Percentiles rank a stretch among this genome's conserved stretches.
These are phyloP conservation scores for Candida sanyaensis DNA, from an alignment of 1,139 yeast genomes.

Conservation along the genomic window DNA sequence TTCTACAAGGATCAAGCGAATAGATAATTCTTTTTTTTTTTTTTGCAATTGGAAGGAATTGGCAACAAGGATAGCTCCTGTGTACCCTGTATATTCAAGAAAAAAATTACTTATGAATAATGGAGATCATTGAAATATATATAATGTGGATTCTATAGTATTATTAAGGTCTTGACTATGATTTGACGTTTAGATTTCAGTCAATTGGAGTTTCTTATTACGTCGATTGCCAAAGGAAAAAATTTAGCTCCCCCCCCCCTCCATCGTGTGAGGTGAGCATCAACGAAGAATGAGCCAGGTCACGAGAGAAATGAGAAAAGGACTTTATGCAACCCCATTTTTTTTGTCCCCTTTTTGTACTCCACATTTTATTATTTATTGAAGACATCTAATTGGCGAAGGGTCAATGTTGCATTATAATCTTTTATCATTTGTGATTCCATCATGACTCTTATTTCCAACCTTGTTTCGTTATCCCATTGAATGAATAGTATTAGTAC, in stretches of 20 bases:
- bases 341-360: neutral
- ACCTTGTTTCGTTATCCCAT: neutral
- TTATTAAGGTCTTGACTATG: too few relatives aligned
- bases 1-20: too few relatives aligned
- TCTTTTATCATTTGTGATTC: neutral
- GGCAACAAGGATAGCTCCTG: too few relatives aligned
- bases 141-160: too few relatives aligned
- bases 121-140: too few relatives aligned
- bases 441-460: neutral
- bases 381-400: neutral
- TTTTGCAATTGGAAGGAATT: too few relatives aligned
- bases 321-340: neutral
- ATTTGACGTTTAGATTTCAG: too few relatives aligned
- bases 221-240: too few relatives aligned
- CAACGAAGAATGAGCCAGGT: neutral
- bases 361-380: neutral
- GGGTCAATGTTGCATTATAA: neutral
- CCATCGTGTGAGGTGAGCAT: slow-evolving; percentile 1
- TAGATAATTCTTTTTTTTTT: too few relatives aligned
- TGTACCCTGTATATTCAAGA: too few relatives aligned
- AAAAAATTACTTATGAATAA: too few relatives aligned
- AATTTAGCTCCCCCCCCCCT: neutral
- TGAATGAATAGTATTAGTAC: neutral
- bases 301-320: neutral
- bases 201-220: too few relatives aligned